phyloP scores from a whole-genome alignment of 345 rosid species.

The Gossypium anomalum region DNA sequence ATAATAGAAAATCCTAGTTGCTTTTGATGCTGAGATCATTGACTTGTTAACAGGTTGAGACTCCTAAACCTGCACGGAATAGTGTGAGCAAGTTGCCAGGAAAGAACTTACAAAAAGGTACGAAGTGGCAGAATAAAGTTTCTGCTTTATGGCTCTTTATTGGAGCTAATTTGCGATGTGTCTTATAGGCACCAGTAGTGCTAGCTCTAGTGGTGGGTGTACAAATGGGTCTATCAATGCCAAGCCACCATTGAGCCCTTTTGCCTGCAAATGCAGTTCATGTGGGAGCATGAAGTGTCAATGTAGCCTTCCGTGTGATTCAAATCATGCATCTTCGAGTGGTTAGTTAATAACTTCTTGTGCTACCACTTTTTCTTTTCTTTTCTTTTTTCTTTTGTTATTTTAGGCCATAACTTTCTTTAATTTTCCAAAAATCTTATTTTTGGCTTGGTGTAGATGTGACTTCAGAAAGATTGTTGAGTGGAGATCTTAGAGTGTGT shows the following conservation, averaged over 20 bases:
- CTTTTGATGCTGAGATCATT: not conserved
- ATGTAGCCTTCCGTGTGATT: conserved; percentile 34
- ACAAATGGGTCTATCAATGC: conserved; percentile 23
- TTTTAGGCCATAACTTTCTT: not conserved
- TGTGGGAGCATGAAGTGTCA: conserved; percentile 34
- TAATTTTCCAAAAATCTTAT: not conserved
- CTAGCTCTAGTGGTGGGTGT: conserved; percentile 21
- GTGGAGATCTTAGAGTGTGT: conserved; percentile 27
- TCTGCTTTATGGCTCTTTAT: conserved; percentile 33
- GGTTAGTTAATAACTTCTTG: conserved; percentile 22
- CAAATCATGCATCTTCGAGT: conserved; percentile 33
- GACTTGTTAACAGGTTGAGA: conserved; percentile 32
- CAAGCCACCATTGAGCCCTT: conserved; percentile 26
- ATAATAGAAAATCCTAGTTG: not conserved
- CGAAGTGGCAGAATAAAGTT: conserved; percentile 30
- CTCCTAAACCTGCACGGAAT: conserved; percentile 29
- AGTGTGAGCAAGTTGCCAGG: conserved; percentile 21
- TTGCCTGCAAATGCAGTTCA: conserved; percentile 37
- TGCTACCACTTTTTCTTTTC: not conserved
- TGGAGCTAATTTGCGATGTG: conserved; percentile 23
- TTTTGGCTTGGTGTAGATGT: conserved; percentile 29
- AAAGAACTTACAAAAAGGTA: conserved; percentile 53
- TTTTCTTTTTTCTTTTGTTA: not conserved
- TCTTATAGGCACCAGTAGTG: conserved; percentile 23
- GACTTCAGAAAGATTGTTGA: conserved; percentile 35